Evolutionary conservation across 805 yeast genomes (phyloP).

Genomic region (Ogataea pilisensis): DNA sequence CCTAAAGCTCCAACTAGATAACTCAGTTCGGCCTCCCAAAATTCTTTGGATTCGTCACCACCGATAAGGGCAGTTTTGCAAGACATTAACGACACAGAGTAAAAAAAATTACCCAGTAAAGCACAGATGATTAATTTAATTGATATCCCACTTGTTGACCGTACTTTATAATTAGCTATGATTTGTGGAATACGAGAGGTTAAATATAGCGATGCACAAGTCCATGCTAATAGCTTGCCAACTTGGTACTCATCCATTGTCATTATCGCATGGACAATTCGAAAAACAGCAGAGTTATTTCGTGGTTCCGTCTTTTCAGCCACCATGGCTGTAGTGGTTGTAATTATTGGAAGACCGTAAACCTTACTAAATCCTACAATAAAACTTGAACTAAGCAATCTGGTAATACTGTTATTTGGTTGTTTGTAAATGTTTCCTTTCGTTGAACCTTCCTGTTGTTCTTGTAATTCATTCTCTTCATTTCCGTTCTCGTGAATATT

Average conservation of each 20-base stretch:
- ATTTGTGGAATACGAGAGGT: constrained; percentile 51
- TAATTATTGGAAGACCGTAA: constrained; percentile 17
- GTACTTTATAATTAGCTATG: constrained; percentile 39
- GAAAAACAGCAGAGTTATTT: constrained; percentile 23
- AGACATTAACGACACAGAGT: constrained; percentile 44
- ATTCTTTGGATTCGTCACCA: constrained; percentile 30
- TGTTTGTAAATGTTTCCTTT: constrained; percentile 4
- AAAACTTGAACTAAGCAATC: constrained; percentile 26
- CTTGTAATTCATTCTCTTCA: too few species aligned
- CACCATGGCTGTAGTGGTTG: constrained; percentile 6
- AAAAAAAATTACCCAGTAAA: constrained; percentile 45
- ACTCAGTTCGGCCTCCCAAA: constrained; percentile 36
- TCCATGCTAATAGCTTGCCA: constrained; percentile 44
- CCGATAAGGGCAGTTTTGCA: constrained; percentile 38
- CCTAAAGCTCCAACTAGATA: constrained; percentile 52
- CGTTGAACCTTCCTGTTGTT: neutral
- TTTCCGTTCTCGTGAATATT: neutral
- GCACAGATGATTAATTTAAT: constrained; percentile 47
- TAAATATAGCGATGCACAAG: constrained; percentile 45
- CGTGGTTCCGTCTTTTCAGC: too few species aligned
- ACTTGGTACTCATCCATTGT: constrained; percentile 14
- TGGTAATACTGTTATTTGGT: constrained; percentile 15
- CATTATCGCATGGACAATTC: constrained; percentile 12
- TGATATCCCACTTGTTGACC: constrained; percentile 49
- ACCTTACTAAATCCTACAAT: constrained; percentile 29